Evolutionary conservation across 305 asterid genomes (phyloP), one percentile per base, ranked within the genome.

Genomic region (Solanum hybrid): DNA sequence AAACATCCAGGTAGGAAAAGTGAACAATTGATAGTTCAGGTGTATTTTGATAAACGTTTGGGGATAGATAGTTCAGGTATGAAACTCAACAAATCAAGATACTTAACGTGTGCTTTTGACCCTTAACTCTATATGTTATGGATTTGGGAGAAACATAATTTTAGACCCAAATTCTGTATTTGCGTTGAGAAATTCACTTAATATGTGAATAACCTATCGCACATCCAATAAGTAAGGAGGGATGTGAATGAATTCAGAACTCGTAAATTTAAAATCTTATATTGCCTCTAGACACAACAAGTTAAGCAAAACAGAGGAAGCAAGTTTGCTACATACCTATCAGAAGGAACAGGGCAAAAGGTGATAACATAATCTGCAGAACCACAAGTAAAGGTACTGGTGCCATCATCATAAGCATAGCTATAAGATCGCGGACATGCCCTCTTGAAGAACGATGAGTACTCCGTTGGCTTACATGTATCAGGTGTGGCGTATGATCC

Each of bases 401-500:
- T 89, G 29, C 92, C 91, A 86, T 94, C 95, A 86, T 93, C 95
- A 38, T 92, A 93, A 8, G 94, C 94, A 45, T 93, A 94, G 36
- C 94, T 93, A 79, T 92, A 94, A 1, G 94, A 60, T 31, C 87
- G 87, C 24, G 95, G 96, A 36, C 95, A 93, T 9, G 92, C 91
- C 7, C 17, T 81, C 85, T 92, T 93, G 88, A 93, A 92, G 81
- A 86, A 64, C 75, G 26, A 85, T 29, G 95, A 90, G 90, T 91
- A 94, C 29, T 32, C 26, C 38, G 94, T 78, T 12, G 95, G 93
- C 32, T 51, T 45, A 36, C 96, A 93, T 2, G 93, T 91, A 15
- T 88, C 42, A 12, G 94, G 95, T 1, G 92, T 76, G 2, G 90
- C 91, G 86, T 90, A 90, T 15, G 90, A 91, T 4, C 93, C 94